Evolutionary conservation across 2,329 filamentous ascomycete genomes (phyloP), one percentile per base, ranked within the genome.

Genomic region (Volutella citrinella): DNA sequence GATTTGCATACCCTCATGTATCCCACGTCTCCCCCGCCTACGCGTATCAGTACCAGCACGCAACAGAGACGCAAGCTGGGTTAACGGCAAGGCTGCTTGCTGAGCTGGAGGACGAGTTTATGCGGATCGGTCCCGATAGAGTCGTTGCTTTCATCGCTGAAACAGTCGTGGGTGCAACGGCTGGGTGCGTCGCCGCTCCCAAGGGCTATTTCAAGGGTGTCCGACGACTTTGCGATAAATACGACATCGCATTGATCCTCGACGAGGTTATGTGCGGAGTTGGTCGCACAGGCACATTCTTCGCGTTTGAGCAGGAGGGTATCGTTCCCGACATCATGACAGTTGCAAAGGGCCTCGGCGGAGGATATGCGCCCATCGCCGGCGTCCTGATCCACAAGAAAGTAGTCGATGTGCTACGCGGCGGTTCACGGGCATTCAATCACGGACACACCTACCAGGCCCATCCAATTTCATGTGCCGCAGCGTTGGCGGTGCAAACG

Each of bases 241-340:
- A 78, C 40, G 72, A 69, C 2, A 67, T 70, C 1, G 59, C 79
- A 8, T 57, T 78, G 11, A 61, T 73, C 15, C 37, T 74, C 0
- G 72, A 76, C 41, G 69, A 75, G 54, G 71, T 87, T 43, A 85
- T 87, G 81, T 80, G 72, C 34, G 79, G 79, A 10, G 73, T 76
- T 59, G 79, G 79, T 6, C 68, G 78, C 7, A 71, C 68, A 0
- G 78, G 77, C 1, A 75, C 65, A 10, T 56, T 82, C 51, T 72
- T 84, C 59, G 74, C 78, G 2, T 82, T 75, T 69, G 60, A 17
- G 66, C 67, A 45, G 65, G 65, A 10, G 17, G 49, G 42, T 7
- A 30, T 52, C 1, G 36, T 42, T 3, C 78, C 78, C 0, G 78
- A 82, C 46, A 65, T 82, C 10, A 66, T 76, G 51, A 72, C 74